Base-by-base conservation (phyloP, 768 basidiomycete species). In the Boletus pseudo-olivaceus region DNA sequence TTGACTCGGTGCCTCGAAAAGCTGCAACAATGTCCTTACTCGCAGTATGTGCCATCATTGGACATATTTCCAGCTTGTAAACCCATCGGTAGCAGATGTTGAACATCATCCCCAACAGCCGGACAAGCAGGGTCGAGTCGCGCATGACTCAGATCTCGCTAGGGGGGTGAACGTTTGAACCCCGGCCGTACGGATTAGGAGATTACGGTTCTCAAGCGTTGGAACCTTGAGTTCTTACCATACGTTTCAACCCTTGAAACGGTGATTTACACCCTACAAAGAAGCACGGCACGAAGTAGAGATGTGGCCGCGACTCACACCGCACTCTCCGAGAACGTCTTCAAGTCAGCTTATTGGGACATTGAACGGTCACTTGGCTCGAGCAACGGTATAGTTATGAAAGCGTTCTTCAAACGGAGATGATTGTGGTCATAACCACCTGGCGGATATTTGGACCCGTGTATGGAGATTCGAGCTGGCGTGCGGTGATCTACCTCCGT, bases 361-460 rank as follows among this genome's bases (percentile, higher is more conserved):
- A 44, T 34, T 34, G 57, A 34, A 59, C 30, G 32, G 32, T 14
- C 44, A 33, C 26, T 33, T 20, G 20, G 17, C 15, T 33, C 29
- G 32, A 27, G 34, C 17, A 9, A 35, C 32, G 27, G 17, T 33
- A 15, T 32, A 19, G 30, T 8, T 12, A 19, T 32, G 26, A 19
- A 11, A 37, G 33, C 26, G 12, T 39, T 30, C 19, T 43, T 17
- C 11, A 32, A 29, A 20, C 57, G 57, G 57, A 58, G 42, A 59
- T 58, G 50, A 59, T 17, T n/a, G 30, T 7, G 19, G 40, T 40
- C 27, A 26, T 2, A 14, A 10, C 14, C 17, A 45, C 38, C 27
- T 14, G 34, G 44, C 49, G 56, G 56, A 35, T 23, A 58, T 59
- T 43, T 38, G 20, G n/a, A 10, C 32, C 57, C 40, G 49, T 23